Percentiles rank a stretch among this genome's conserved stretches.
These are phyloP conservation scores for Podaxis pistillaris DNA, from an alignment of 768 basidiomycete genomes.

Conservation along the genomic window DNA sequence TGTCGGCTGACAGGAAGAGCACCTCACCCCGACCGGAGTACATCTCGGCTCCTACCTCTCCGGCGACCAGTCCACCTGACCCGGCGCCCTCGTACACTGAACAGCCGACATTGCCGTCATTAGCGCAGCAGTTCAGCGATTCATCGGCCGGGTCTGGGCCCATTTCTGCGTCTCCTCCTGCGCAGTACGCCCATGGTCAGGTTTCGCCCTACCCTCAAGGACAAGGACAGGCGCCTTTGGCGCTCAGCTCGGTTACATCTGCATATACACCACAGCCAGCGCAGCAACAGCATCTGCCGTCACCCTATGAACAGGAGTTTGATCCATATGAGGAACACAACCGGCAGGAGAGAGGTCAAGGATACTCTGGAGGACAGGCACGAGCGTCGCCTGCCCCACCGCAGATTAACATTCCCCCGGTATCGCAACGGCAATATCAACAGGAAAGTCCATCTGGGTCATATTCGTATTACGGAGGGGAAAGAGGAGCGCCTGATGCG, in stretches of 20 bases:
- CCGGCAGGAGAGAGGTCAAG: neutral
- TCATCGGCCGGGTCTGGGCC: conserved; percentile 18
- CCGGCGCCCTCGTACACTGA: conserved; percentile 40
- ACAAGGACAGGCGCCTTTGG: neutral
- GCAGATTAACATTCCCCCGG: conserved; percentile 4
- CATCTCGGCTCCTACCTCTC: conserved; percentile 16
- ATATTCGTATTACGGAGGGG: neutral
- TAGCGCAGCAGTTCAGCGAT: conserved; percentile 19
- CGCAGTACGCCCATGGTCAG: neutral
- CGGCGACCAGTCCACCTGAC: conserved; percentile 21
- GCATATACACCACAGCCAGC: neutral
- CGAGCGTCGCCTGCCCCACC: neutral
- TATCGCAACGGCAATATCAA: neutral
- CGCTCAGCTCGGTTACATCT: neutral
- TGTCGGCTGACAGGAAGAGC: conserved; percentile 15
- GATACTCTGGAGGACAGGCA: neutral
- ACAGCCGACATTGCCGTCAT: neutral
- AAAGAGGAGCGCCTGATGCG: neutral
- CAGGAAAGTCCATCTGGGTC: neutral
- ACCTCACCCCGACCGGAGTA: conserved; percentile 37
- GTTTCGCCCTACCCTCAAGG: neutral
- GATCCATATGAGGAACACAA: neutral
- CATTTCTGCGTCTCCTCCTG: neutral
- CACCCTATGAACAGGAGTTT: neutral
- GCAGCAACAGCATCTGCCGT: neutral